A percentile compares a stretch with the other conserved stretches of the same genome.
These are phyloP conservation scores for Nigrograna mackinnonii DNA, from an alignment of 2,329 filamentous ascomycete genomes.

Conservation along the genomic window DNA sequence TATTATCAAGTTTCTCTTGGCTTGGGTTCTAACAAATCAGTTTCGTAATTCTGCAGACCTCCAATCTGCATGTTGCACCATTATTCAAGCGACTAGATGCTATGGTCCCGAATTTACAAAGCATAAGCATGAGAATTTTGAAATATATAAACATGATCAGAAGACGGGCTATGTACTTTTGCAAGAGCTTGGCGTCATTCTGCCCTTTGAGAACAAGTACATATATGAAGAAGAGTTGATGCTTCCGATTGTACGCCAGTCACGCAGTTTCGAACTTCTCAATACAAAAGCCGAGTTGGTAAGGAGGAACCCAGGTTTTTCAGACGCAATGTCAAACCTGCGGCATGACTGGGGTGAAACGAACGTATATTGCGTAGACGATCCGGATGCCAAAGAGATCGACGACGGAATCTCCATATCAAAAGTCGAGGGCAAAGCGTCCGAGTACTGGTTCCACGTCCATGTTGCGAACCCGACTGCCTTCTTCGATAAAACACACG, in stretches of 20 bases:
- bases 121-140: not conserved
- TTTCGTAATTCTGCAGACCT: slow-evolving; percentile 51
- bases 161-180: slow-evolving; percentile 66
- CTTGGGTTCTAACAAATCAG: slow-evolving; percentile 52
- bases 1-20: slow-evolving; percentile 70
- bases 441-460: slow-evolving; percentile 73
- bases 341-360: slow-evolving; percentile 64
- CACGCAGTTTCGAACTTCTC: slow-evolving; percentile 48
- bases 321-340: slow-evolving; percentile 58
- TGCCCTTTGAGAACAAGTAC: slow-evolving; percentile 70
- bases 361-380: slow-evolving; percentile 75
- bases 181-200: slow-evolving; percentile 73
- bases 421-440: slow-evolving; percentile 51
- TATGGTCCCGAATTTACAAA: slow-evolving; percentile 51
- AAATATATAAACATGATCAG: slow-evolving; percentile 39
- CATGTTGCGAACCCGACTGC: slow-evolving; percentile 81
- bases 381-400: slow-evolving; percentile 67
- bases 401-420: slow-evolving; percentile 81
- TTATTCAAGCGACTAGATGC: slow-evolving; percentile 64
- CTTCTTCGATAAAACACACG: slow-evolving; percentile 62
- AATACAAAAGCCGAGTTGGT: slow-evolving; percentile 33
- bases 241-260: slow-evolving; percentile 53
- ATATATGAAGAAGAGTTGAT: slow-evolving; percentile 62
- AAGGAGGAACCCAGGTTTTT: slow-evolving; percentile 37
- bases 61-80: slow-evolving; percentile 64